Evolutionary conservation across 441 rosid species (phyloP).

Genomic region (Codiaeum variegatum): DNA sequence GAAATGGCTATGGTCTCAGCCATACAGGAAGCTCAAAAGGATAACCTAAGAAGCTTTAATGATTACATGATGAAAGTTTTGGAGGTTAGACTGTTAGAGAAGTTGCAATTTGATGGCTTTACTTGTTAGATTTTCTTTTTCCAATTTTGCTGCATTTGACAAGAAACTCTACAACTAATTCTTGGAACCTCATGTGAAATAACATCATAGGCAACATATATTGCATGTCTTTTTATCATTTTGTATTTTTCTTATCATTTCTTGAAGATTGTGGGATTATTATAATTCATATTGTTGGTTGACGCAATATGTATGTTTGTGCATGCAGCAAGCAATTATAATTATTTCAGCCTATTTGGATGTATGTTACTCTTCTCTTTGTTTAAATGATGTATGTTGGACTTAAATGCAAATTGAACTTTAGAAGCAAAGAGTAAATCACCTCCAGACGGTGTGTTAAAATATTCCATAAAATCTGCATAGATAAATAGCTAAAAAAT

Average conservation of each 20-base stretch:
- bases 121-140: background rate
- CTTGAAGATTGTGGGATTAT: background rate
- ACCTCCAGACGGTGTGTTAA: background rate
- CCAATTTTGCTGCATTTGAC: background rate
- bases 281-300: background rate
- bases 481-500: background rate
- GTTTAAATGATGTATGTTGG: background rate
- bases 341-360: background rate
- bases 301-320: background rate
- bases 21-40: slow-evolving; percentile 94
- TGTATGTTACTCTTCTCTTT: background rate
- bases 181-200: background rate
- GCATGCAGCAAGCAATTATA: background rate
- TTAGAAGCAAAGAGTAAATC: background rate
- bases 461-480: background rate
- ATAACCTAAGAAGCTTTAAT: slow-evolving; percentile 79
- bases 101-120: background rate
- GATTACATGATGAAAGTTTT: slow-evolving; percentile 88
- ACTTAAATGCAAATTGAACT: background rate
- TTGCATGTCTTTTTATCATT: background rate
- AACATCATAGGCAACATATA: background rate
- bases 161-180: background rate
- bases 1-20: slow-evolving; percentile 98
- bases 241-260: background rate
- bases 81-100: slow-evolving; percentile 54